A percentile compares a stretch with the other conserved stretches of the same genome.
phyloP scores from a whole-genome alignment of 2,329 filamentous ascomycete genomes.

The Acrodontium crateriforme region DNA sequence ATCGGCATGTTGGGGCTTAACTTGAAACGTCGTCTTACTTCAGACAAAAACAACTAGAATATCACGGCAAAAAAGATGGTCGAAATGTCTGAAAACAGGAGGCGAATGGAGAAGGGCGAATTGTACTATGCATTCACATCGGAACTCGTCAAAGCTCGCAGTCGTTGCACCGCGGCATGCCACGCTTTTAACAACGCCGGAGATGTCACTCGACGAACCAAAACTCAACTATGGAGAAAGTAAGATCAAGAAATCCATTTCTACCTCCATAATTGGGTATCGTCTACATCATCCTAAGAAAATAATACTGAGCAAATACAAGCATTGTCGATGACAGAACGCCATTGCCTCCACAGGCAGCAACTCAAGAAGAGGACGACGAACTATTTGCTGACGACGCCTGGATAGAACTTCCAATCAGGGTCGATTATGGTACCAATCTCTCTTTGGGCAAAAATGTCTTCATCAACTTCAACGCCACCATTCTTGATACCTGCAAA shows the following conservation, averaged over 20 bases:
- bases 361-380: constrained; percentile 50
- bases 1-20: too few relatives aligned
- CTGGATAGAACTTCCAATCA: constrained; percentile 56
- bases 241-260: constrained; percentile 30
- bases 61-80: background rate
- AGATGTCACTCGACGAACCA: constrained; percentile 43
- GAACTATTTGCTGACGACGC: constrained; percentile 49
- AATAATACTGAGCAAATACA: background rate
- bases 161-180: constrained; percentile 48
- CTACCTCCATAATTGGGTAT: constrained; percentile 1
- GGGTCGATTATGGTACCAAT: constrained; percentile 67
- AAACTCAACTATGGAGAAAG: constrained; percentile 59
- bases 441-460: constrained; percentile 55
- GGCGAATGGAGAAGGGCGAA: constrained; percentile 29
- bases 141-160: constrained; percentile 49
- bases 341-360: constrained; percentile 46
- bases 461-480: constrained; percentile 63
- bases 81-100: constrained; percentile 21
- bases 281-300: too few relatives aligned
- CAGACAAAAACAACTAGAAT: background rate
- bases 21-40: background rate
- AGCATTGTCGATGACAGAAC: constrained; percentile 51
- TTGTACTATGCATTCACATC: constrained; percentile 63
- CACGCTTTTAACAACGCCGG: constrained; percentile 50
- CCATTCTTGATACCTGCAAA: constrained; percentile 61